A percentile compares a stretch with the other conserved stretches of the same genome.
These are phyloP conservation scores for Neurospora sp. DNA, from an alignment of 495 filamentous ascomycete species.

Conservation along the genomic window DNA sequence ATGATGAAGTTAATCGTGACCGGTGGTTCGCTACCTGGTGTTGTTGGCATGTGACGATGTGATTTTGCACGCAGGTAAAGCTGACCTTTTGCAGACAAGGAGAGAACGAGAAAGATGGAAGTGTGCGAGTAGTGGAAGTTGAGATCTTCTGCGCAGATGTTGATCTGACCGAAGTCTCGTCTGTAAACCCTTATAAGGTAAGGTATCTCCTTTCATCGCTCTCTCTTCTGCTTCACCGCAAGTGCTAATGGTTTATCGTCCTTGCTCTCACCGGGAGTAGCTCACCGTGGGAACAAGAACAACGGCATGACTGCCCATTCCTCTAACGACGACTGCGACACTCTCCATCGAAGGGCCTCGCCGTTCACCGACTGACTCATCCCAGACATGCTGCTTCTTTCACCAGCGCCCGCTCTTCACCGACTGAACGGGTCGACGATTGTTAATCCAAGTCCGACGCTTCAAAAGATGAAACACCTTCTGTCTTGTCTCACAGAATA, in stretches of 20 bases:
- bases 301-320: not conserved
- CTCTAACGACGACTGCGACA: not conserved
- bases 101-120: not conserved
- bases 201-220: too few species aligned
- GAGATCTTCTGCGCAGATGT: not conserved
- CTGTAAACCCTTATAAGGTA: not conserved
- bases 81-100: not conserved
- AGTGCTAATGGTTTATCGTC: not conserved
- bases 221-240: not conserved
- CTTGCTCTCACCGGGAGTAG: not conserved
- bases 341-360: not conserved
- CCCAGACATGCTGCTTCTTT: not conserved
- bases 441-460: not conserved
- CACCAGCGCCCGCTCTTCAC: not conserved
- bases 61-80: not conserved
- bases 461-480: not conserved
- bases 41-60: not conserved
- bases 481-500: not conserved
- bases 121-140: not conserved
- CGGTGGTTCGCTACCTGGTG: not conserved
- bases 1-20: not conserved
- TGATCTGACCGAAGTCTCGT: too few species aligned
- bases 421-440: rapidly evolving
- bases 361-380: not conserved
- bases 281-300: not conserved